Evolutionary conservation across 129 eudicot species (phyloP).

Genomic region (Flaveria linearis): DNA sequence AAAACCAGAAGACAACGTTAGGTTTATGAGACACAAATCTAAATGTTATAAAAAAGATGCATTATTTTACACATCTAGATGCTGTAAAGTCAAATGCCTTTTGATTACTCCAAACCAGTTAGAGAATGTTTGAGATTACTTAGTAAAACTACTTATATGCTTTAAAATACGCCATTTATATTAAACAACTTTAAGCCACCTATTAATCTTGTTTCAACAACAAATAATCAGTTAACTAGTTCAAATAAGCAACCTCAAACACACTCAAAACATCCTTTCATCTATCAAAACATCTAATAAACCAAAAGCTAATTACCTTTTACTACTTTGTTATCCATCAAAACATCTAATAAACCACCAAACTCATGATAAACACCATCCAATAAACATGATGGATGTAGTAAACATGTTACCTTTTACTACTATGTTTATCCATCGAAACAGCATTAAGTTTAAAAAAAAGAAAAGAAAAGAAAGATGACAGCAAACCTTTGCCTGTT

Average conservation of each 20-base stretch:
- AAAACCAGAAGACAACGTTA: no score
- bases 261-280: background rate
- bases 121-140: background rate
- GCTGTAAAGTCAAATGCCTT: no score
- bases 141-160: background rate
- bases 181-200: background rate
- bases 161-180: background rate
- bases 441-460: background rate
- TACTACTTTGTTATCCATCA: slow-evolving; percentile 16
- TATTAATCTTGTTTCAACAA: background rate
- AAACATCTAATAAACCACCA: background rate
- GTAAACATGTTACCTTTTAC: slow-evolving; percentile 11
- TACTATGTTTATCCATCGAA: slow-evolving; percentile 14
- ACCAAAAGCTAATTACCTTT: slow-evolving; percentile 9
- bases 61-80: no score
- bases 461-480: background rate
- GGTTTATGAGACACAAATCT: no score
- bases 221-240: background rate
- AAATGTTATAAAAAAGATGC: no score
- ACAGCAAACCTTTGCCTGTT: slow-evolving; percentile 22
- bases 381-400: no score
- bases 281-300: background rate
- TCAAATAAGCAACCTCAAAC: background rate
- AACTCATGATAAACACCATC: no score
- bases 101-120: background rate